Evolutionary conservation across 2,329 filamentous ascomycete species (phyloP), one percentile per base, ranked within the genome.

Genomic region (Monascus ruber): DNA sequence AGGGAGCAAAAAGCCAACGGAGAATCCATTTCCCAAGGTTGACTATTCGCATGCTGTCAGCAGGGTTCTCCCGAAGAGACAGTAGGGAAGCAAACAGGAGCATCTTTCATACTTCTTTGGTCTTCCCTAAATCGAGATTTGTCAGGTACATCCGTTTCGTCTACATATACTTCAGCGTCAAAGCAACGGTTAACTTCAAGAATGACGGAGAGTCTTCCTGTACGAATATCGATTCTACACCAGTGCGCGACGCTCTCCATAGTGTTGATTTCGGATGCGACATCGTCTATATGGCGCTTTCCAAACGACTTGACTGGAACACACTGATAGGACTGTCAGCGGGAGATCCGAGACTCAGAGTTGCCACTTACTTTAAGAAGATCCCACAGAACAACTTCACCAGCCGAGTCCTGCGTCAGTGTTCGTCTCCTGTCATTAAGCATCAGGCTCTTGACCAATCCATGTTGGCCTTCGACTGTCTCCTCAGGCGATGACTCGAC

Each of bases 1-100:
- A 70, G 40, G 83, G 83, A 6, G 82, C 79, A 64, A 98, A 98
- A 0, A 98, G 72, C 60, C 95, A 94, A 28, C 91, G 78, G 43
- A 98, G 67, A 34, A 96, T 79, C 91, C 91, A 98, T 69, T 94
- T 94, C 6, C 91, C 91, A 34, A 96, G 77, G 54, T 94, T 96
- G 60, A 96, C 85, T 91, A 47, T 25, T 10, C 17, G 17, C 17
- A 17, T n/a, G 31, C 11, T 38, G 11, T 45, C 26, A 42, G 38
- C 24, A 17, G n/a, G 31, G 33, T 17, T 25, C 40, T 8, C 36
- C 37, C 33, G 31, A 26, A 24, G 5, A 24, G 28, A 6, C n/a
- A 27, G 17, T 17, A 17, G 17, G 17, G 17, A 17, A 17, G 17
- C 17, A 17, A 17, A 17, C 17, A 17, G 17, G 17, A 17, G 17